phyloP scores from a whole-genome alignment of 2,329 filamentous ascomycete species.

The Ophiostoma sp. region DNA sequence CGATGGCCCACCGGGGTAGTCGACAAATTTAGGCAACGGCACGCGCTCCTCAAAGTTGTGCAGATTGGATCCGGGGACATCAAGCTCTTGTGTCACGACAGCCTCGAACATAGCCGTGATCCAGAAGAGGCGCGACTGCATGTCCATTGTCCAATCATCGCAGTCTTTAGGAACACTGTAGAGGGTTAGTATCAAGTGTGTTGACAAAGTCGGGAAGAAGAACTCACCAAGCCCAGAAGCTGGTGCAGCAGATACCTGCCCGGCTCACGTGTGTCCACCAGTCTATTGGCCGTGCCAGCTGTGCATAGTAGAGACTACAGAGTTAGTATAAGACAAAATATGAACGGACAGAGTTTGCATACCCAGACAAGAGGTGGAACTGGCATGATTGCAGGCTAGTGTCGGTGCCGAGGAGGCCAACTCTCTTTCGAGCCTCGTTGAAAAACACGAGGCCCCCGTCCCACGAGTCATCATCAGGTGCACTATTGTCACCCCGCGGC shows the following conservation, averaged over 20 bases:
- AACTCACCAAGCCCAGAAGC: constrained; percentile 38
- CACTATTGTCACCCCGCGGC: too few species aligned
- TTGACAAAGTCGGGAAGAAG: neutral
- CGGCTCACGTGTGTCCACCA: constrained; percentile 50
- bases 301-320: constrained; percentile 36
- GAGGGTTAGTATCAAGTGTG: neutral
- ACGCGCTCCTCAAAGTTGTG: constrained; percentile 47
- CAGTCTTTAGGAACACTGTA: constrained; percentile 37
- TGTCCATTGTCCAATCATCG: constrained; percentile 50
- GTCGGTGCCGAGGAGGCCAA: constrained; percentile 33
- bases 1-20: constrained; percentile 24
- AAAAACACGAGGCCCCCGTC: constrained; percentile 44
- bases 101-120: constrained; percentile 52
- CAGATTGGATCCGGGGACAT: constrained; percentile 46
- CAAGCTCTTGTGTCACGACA: constrained; percentile 49
- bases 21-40: constrained; percentile 46
- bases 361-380: constrained; percentile 46
- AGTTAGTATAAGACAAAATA: neutral
- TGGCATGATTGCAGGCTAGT: constrained; percentile 46
- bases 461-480: constrained; percentile 17
- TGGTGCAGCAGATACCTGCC: constrained; percentile 46
- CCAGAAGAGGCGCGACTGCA: constrained; percentile 52
- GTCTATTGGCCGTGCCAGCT: constrained; percentile 48
- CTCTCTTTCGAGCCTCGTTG: constrained; percentile 48
- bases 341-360: neutral